Evolutionary conservation across 129 eudicot genomes (phyloP), one percentile per base, ranked within the genome.

Genomic region (Chrysanthemum lavandulifolium): DNA sequence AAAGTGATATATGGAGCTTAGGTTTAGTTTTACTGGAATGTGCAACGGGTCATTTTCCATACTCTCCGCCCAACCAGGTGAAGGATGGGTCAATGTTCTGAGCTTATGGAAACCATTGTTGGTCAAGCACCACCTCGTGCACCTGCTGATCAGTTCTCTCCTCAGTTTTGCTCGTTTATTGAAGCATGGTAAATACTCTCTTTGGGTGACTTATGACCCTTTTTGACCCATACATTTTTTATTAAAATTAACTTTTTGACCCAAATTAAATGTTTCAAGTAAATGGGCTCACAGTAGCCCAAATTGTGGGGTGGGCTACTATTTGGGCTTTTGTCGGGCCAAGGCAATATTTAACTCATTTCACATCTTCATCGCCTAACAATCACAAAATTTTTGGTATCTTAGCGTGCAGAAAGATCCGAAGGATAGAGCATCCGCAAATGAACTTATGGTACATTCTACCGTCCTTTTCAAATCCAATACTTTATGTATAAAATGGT

Each of bases 1-100:
- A 73, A 74, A 95, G 99, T 59, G 99, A 95, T 73, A 95, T 95
- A 67, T 95, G 99, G 99, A 95, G 99, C 82, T 82, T 95, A 77
- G 99, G 99, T 56, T 85, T 95, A 68, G 99, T 95, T 51, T 65
- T 95, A 71, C 88, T 95, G 0, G 99, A 95, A 81, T 86, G 94
- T 72, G 99, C 99, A 54, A 86, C 81, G 51, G 99, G 99, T 12
- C 72, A 83, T 11, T 95, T 88, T 73, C 99, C 99, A 6, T 95
- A 95, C 71, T 72, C 94, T 58, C 87, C 96, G 69, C 96, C 99
- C 89, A 84, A 61, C 82, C 74, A 25, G 96, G 76, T 19, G 87
- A 84, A 78, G 96, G 89, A 33, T 95, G 97, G 97, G 76, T 57
- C 54, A 82, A 77, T 23, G 82, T 87, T 71, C 49, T n/a, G 91